These are phyloP conservation scores for Ceriops zippeliana DNA, from an alignment of 345 rosid genomes.

Conservation along the genomic window DNA sequence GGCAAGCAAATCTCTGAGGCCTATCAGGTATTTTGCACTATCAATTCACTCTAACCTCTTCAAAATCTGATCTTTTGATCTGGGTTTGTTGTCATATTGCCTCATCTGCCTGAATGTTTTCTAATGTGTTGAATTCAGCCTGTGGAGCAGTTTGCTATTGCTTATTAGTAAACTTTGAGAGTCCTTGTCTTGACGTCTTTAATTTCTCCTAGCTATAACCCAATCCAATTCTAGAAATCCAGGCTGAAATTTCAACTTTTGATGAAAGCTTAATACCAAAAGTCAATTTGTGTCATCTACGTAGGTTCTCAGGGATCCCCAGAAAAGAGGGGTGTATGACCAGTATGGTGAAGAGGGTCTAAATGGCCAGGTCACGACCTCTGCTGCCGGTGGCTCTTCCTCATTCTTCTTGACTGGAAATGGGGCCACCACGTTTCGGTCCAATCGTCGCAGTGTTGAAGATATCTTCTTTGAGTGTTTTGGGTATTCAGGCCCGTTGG, in stretches of 20 bases:
- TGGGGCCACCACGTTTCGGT: conserved; percentile 12
- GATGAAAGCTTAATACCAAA: not conserved
- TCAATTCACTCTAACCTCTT: too few species aligned
- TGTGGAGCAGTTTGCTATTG: too few species aligned
- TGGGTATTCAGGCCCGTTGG: conserved; percentile 20
- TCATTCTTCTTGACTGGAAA: conserved; percentile 21
- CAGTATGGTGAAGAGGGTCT: conserved; percentile 34
- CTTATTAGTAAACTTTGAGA: too few species aligned
- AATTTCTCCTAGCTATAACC: too few species aligned
- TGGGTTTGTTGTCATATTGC: too few species aligned
- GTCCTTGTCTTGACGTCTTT: too few species aligned
- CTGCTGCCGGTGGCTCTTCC: conserved; percentile 15
- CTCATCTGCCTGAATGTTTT: too few species aligned
- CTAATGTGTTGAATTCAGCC: too few species aligned
- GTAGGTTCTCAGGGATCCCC: conserved; percentile 28
- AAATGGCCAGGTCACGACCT: conserved; percentile 22
- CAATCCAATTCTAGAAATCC: too few species aligned
- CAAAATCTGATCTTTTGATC: too few species aligned
- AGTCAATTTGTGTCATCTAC: not conserved
- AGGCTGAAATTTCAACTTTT: not conserved
- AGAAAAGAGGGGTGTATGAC: conserved; percentile 27
- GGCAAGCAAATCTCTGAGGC: conserved; percentile 30
- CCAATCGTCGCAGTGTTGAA: conserved; percentile 26
- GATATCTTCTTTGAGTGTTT: conserved; percentile 20
- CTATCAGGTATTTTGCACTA: conserved; percentile 15